Conservation (phyloP, 2,329 filamentous ascomycete species). For the Paraconiothyrium sp. region DNA sequence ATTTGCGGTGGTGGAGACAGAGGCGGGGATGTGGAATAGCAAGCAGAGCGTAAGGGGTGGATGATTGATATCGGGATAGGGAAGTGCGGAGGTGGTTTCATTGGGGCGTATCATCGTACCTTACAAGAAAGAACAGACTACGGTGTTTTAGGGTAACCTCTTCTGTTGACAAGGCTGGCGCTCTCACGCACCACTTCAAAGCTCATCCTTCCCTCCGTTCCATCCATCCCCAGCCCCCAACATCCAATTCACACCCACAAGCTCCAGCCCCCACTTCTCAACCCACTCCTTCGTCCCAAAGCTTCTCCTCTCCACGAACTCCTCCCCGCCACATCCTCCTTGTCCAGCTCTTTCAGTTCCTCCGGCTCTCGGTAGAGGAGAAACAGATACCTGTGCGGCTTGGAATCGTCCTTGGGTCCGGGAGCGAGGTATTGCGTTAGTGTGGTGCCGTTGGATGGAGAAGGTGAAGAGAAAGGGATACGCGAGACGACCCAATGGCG, state of each 20-base stretch:
- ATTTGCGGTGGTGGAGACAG: too few relatives aligned
- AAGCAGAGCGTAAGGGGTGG: too few relatives aligned
- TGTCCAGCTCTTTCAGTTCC: slow-evolving; percentile 29
- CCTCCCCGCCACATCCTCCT: slow-evolving; percentile 45
- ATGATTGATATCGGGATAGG: too few relatives aligned
- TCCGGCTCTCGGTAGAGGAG: slow-evolving; percentile 42
- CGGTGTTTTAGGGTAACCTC: too few relatives aligned
- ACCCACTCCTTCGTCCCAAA: slow-evolving; percentile 38
- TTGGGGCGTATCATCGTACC: too few relatives aligned
- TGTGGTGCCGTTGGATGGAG: slow-evolving; percentile 25
- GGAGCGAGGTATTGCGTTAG: slow-evolving; percentile 46
- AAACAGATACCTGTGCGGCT: slow-evolving; percentile 48
- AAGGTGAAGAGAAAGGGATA: slow-evolving; percentile 20
- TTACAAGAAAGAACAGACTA: too few relatives aligned
- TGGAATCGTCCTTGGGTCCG: slow-evolving; percentile 46
- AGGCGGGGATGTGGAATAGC: too few relatives aligned
- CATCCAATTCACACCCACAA: slow-evolving; percentile 50
- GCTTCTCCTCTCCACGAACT: slow-evolving; percentile 47
- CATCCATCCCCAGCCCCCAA: slow-evolving; percentile 49
- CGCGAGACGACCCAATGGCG: slow-evolving; percentile 61
- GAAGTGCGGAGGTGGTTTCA: too few relatives aligned
- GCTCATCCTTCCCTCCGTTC: slow-evolving; percentile 32
- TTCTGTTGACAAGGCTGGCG: too few relatives aligned
- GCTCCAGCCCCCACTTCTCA: slow-evolving; percentile 35
- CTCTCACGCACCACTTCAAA: slow-evolving; percentile 13